Conservation (phyloP, 495 filamentous ascomycete species). For the Penicillium diatomitis region DNA sequence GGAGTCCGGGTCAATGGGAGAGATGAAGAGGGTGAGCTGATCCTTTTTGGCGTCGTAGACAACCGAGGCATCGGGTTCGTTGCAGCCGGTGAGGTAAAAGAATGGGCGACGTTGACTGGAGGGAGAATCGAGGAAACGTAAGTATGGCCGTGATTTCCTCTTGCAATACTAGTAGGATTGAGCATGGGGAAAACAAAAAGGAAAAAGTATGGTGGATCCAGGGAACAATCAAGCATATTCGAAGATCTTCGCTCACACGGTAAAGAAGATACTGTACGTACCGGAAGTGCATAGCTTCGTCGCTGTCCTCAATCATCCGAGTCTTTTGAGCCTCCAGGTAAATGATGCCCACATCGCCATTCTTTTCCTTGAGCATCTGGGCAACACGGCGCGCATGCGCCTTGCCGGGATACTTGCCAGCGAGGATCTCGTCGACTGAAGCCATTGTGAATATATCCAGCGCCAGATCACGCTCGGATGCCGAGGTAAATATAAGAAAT, state of each 20-base stretch:
- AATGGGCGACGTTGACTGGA: slow-evolving; percentile 74
- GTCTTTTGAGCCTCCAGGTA: slow-evolving; percentile 84
- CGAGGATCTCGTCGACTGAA: slow-evolving; percentile 37
- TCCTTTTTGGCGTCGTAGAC: slow-evolving; percentile 66
- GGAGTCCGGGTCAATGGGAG: slow-evolving; percentile 73
- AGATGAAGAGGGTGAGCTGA: slow-evolving; percentile 83
- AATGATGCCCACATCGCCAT: slow-evolving; percentile 37
- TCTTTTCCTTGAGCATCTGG: slow-evolving; percentile 48
- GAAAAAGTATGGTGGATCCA: slow-evolving; percentile 1
- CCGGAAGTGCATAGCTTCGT: slow-evolving; percentile 69
- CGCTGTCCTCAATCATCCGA: slow-evolving; percentile 71
- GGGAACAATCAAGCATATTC: background rate
- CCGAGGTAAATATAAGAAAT: too few species aligned
- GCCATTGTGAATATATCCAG: slow-evolving; percentile 16
- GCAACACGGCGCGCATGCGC: slow-evolving; percentile 75
- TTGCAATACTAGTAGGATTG: background rate
- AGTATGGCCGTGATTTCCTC: too few species aligned
- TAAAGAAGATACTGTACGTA: slow-evolving; percentile 18
- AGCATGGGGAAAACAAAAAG: background rate
- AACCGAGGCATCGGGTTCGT: slow-evolving; percentile 70
- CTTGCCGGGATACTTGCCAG: slow-evolving; percentile 92
- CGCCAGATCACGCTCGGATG: too few species aligned
- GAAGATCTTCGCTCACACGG: too few species aligned
- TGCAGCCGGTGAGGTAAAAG: slow-evolving; percentile 89
- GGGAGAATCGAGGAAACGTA: background rate